Percentiles rank a stretch among this genome's conserved stretches.
phyloP scores from a whole-genome alignment of 352 stramenopile species.

The Globisporangium nagaii region DNA sequence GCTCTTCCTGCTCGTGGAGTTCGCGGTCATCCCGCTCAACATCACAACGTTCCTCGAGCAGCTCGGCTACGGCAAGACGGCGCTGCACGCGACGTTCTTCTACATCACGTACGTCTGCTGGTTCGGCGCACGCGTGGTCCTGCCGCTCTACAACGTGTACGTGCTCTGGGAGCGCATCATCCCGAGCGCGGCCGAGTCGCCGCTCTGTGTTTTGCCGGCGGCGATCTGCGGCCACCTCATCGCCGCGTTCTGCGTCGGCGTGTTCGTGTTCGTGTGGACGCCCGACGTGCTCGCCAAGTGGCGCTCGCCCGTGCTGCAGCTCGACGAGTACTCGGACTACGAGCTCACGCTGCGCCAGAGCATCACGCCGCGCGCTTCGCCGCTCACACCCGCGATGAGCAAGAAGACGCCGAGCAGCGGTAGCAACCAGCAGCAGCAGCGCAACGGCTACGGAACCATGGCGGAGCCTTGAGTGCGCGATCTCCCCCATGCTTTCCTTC shows the following conservation, averaged over 20 bases:
- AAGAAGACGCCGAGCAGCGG: slow-evolving; percentile 2
- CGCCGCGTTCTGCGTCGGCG: slow-evolving; percentile 69
- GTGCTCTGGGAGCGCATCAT: slow-evolving; percentile 70
- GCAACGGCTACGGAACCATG: slow-evolving; percentile 32
- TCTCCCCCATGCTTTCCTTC: no score
- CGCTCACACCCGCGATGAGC: slow-evolving; percentile 19
- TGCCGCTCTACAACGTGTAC: slow-evolving; percentile 81
- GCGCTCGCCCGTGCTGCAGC: slow-evolving; percentile 49
- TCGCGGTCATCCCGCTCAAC: slow-evolving; percentile 79
- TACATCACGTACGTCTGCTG: slow-evolving; percentile 74
- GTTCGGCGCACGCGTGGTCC: slow-evolving; percentile 65
- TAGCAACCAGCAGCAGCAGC: slow-evolving; percentile 14
- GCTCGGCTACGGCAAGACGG: slow-evolving; percentile 61
- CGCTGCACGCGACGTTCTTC: slow-evolving; percentile 55
- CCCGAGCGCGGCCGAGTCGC: slow-evolving; percentile 27
- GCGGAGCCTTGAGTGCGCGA: slow-evolving; percentile 2
- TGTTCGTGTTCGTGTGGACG: slow-evolving; percentile 82
- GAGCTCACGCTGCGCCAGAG: slow-evolving; percentile 73
- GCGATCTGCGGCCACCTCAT: slow-evolving; percentile 79
- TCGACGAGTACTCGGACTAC: slow-evolving; percentile 77
- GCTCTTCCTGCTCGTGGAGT: slow-evolving; percentile 81
- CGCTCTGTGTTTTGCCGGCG: slow-evolving; percentile 60
- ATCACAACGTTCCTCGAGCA: slow-evolving; percentile 77
- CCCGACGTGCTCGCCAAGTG: slow-evolving; percentile 77
- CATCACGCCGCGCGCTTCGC: slow-evolving; percentile 63